A percentile compares a stretch with the other conserved stretches of the same genome.
These are phyloP conservation scores for Gossypium raimondii DNA, from an alignment of 345 rosid species.

Conservation along the genomic window DNA sequence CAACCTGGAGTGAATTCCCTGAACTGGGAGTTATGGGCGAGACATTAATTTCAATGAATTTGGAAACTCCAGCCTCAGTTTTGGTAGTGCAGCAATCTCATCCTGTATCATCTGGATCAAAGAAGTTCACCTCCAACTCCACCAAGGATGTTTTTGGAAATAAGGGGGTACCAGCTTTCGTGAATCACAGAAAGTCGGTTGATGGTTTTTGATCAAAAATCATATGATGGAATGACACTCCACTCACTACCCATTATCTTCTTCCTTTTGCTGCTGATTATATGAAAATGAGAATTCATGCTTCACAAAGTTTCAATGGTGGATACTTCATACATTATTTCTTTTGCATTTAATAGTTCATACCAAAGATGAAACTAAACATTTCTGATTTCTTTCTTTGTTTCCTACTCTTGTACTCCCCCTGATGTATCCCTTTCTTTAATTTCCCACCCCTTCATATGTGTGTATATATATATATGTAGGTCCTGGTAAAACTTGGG, in stretches of 20 bases:
- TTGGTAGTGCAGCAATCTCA: conserved; percentile 32
- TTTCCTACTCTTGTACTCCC: background rate
- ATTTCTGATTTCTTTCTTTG: background rate
- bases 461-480: too few relatives aligned
- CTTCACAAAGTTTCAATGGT: too few relatives aligned
- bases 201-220: too few relatives aligned
- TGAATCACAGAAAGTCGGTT: conserved; percentile 10
- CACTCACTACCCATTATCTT: too few relatives aligned
- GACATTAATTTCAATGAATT: conserved; percentile 21
- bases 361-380: background rate
- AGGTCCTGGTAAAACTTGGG: background rate
- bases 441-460: background rate
- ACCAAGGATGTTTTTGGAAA: background rate
- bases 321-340: too few relatives aligned
- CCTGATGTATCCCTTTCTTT: background rate
- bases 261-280: too few relatives aligned
- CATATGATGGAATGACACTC: too few relatives aligned
- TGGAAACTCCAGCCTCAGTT: conserved; percentile 24
- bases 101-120: background rate
- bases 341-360: too few relatives aligned
- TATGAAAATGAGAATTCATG: too few relatives aligned
- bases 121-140: background rate
- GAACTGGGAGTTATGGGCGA: conserved; percentile 37
- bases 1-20: conserved; percentile 28
- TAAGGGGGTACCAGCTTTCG: background rate